Base-by-base conservation (phyloP, 352 stramenopile species). In the Phytophthora constricta region DNA sequence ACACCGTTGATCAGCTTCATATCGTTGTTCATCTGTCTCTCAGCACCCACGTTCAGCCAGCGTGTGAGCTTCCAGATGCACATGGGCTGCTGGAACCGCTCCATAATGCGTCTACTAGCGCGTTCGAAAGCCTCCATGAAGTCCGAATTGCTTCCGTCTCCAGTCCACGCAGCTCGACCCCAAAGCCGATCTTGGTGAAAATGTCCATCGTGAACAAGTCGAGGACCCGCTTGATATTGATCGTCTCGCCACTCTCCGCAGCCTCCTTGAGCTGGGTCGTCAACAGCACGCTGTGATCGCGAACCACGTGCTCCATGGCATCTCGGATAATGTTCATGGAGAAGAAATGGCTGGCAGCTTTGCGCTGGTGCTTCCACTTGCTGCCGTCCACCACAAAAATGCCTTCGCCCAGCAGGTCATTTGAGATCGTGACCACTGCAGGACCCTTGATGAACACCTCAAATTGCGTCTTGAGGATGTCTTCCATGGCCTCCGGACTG, bases 311-410 rank as follows among this genome's bases (percentile, higher is more conserved):
- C 33, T 84, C 67, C 79, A 91, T 86, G 14, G 63, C 72, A 25
- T 85, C 65, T 48, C 66, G 61, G 58, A 92, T 81, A 74, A 76
- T 86, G 28, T 76, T 72, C 55, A 75, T 77, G 4, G 84, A 91
- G 48, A 97, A 97, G 19, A 98, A 92, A 54, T 97, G 89, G 49
- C 89, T 97, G 51, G 89, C 90, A 20, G 74, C 86, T 70, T 95
- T 96, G 64, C 88, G 86, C 55, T 97, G 90, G 54, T 81, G 60
- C 23, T 73, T 73, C 90, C 90, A 97, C 23, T 66, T 58, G 19
- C 50, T 65, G 22, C 87, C 86, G 67, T 96, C 86, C 11, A 81
- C 51, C 7, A 60, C 73, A 50, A 96, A 91, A 57, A 97, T 95
- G 45, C 89, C 88, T 7, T 86, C 63, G 25, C 88, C 88, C 26